These are phyloP conservation scores for Dactylonectria macrodidyma DNA, from an alignment of 2,329 filamentous ascomycete species.

Conservation along the genomic window DNA sequence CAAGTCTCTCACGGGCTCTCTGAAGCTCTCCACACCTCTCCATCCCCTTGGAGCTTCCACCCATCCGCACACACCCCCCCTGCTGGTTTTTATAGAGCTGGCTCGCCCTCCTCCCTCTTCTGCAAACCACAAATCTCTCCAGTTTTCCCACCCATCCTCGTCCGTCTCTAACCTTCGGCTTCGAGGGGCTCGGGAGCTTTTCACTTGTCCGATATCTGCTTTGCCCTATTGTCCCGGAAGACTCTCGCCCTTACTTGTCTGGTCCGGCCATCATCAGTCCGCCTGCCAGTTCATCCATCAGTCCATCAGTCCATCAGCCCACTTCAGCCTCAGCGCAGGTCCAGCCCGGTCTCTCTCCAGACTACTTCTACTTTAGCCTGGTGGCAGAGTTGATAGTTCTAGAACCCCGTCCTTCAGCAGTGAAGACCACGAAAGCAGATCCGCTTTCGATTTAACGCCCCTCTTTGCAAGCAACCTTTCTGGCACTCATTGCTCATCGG, in stretches of 20 bases:
- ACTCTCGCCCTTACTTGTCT: not conserved
- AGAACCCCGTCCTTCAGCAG: conserved; percentile 14
- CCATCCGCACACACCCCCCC: conserved; percentile 10
- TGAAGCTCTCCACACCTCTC: not conserved
- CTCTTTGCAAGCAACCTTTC: conserved; percentile 1
- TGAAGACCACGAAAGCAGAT: conserved; percentile 14
- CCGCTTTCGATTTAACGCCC: not conserved
- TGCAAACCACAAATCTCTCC: conserved; percentile 2
- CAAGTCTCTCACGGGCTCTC: not conserved
- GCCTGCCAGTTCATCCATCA: not conserved
- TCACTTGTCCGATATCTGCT: not conserved
- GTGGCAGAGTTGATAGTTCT: conserved; percentile 17
- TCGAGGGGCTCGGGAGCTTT: not conserved
- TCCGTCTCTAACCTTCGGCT: not conserved
- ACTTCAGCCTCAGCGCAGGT: conserved; percentile 17
- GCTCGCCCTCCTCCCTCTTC: conserved; percentile 5
- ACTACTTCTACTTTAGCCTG: not conserved
- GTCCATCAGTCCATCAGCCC: conserved; percentile 12
- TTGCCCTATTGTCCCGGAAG: no score
- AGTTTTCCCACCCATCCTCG: conserved; percentile 8
- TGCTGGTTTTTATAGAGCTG: conserved; percentile 25
- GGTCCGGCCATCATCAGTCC: not conserved
- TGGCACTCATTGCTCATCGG: no score
- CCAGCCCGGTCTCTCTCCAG: conserved; percentile 16
- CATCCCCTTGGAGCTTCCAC: not conserved